A percentile compares a stretch with the other conserved stretches of the same genome.
phyloP scores from a whole-genome alignment of 768 basidiomycete genomes.

The Tephrocybe sp. region DNA sequence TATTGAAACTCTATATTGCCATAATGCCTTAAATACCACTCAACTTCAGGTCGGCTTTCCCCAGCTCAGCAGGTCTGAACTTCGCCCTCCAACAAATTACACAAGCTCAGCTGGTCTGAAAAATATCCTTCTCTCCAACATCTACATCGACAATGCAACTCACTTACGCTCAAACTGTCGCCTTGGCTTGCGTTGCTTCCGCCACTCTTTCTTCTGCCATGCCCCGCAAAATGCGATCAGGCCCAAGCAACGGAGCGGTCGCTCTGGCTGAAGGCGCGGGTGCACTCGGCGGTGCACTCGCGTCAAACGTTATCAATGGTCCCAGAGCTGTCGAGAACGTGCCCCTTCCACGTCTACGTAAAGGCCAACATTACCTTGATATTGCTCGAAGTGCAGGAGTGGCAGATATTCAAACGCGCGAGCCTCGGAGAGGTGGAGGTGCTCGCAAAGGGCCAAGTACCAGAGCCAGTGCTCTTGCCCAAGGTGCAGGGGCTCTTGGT shows the following conservation, averaged over 20 bases:
- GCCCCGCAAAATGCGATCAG: neutral
- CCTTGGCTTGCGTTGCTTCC: slow-evolving; percentile 14
- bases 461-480: neutral
- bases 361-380: too few relatives aligned
- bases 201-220: slow-evolving; percentile 9
- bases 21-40: neutral
- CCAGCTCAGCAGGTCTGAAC: slow-evolving; percentile 14
- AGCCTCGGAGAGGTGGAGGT: neutral
- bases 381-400: too few relatives aligned
- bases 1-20: too few relatives aligned
- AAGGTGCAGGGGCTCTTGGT: neutral
- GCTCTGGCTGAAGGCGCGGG: slow-evolving; percentile 9
- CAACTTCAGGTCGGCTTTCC: neutral
- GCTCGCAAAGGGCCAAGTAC: neutral
- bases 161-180: slow-evolving; percentile 9
- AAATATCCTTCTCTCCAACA: neutral
- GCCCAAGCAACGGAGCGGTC: neutral
- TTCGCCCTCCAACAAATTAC: slow-evolving; percentile 2
- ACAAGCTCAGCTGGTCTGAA: slow-evolving; percentile 9
- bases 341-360: too few relatives aligned
- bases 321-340: too few relatives aligned
- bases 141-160: slow-evolving; percentile 11
- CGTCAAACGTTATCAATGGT: slow-evolving; percentile 1
- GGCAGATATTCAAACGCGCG: too few relatives aligned
- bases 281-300: slow-evolving; percentile 1